Evolutionary conservation across 1,284 basidiomycete species (phyloP), one percentile per base, ranked within the genome.

Genomic region (Anthracocystis walkeri): DNA sequence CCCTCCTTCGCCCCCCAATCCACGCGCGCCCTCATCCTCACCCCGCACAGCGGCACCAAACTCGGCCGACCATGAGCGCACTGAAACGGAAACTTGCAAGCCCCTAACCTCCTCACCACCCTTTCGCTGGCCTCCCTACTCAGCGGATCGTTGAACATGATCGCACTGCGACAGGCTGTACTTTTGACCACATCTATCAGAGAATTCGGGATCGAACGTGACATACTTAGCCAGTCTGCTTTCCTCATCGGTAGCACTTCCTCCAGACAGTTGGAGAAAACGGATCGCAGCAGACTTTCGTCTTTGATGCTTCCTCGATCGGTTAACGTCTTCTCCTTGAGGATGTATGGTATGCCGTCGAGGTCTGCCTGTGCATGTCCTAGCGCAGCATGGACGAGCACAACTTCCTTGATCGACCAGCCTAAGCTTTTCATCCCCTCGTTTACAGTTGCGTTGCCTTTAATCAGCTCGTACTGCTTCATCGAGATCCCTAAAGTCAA

Each of bases 61-160:
- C 45, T 66, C 6, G 68, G 68, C 71, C 87, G 58, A 0, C 95
- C 95, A 86, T 98, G 95, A 14, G 95, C 95, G 86, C 95, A 98
- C 81, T 93, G 92, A 85, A 97, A 97, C 1, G 95, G 95, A 80
- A 93, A 92, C 6, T 89, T 88, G 1, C 93, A 93, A 66, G 88
- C 83, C 2, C 90, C 88, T 23, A 98, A 87, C 73, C 90, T 88
- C 8, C 82, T 78, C 42, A 97, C 87, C 49, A 98, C 88, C 42
- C 88, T 87, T 74, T 89, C 84, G 83, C 92, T 92, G 81, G 95
- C 93, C 33, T 89, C 88, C 5, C 86, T 65, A 16, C 87, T 89
- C 57, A 98, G 87, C 1, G 87, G 71, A 83, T 97, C 95, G 78
- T 94, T 95, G 88, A 98, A 98, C 95, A 98, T 75, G 61, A 75